Evolutionary conservation across 495 filamentous ascomycete genomes (phyloP).

Genomic region (Xylaria bambusicola): DNA sequence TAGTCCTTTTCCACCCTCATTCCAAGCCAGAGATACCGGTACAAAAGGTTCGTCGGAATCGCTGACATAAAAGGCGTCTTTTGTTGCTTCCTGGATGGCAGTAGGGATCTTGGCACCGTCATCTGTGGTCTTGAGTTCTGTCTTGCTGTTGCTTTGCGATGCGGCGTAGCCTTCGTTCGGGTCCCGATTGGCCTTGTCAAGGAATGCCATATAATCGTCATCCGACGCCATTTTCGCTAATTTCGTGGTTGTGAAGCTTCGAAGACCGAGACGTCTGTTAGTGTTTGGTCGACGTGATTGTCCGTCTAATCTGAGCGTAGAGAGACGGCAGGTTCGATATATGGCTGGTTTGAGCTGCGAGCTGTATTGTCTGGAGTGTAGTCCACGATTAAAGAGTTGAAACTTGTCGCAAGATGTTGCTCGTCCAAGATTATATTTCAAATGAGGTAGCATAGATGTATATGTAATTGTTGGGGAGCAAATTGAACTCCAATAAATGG

Average conservation of each 20-base stretch:
- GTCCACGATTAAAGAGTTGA: not conserved
- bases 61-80: slow-evolving; percentile 69
- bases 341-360: not conserved
- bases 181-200: slow-evolving; percentile 81
- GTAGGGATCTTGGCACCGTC: slow-evolving; percentile 55
- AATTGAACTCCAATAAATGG: not conserved
- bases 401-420: not conserved
- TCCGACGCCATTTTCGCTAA: slow-evolving; percentile 67
- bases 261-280: not conserved
- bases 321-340: not conserved
- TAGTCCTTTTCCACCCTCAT: slow-evolving; percentile 53
- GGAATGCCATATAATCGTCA: slow-evolving; percentile 76
- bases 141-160: slow-evolving; percentile 21
- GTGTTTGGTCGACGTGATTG: not conserved
- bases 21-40: slow-evolving; percentile 67
- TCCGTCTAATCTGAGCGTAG: not conserved
- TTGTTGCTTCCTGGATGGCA: slow-evolving; percentile 49
- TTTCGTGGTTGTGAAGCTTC: slow-evolving; percentile 24
- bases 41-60: slow-evolving; percentile 86
- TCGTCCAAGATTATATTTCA: not conserved
- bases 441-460: slow-evolving; percentile 2
- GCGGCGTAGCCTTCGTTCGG: slow-evolving; percentile 48
- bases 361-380: not conserved
- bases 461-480: not conserved
- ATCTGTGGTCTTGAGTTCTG: slow-evolving; percentile 54